A percentile compares a stretch with the other conserved stretches of the same genome.
Conservation (phyloP, 2,329 filamentous ascomycete species). For the Xylaria digitata region DNA sequence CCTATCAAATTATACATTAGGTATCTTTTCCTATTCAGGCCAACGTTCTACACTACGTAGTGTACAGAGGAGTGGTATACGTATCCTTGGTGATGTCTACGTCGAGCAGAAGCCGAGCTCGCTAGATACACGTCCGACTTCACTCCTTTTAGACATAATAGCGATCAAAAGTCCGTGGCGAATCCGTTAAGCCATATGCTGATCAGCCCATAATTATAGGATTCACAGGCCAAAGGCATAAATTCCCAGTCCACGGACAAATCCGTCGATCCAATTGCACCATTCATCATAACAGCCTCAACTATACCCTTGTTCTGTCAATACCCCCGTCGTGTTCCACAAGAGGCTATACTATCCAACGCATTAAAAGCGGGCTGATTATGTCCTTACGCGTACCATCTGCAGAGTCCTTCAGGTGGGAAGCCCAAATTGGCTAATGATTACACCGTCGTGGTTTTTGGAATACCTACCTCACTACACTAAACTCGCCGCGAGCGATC, state of each 20-base stretch:
- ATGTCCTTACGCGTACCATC: constrained; percentile 11
- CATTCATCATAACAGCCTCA: neutral
- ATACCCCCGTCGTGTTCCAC: constrained; percentile 12
- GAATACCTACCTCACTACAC: no score
- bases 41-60: no score
- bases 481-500: constrained; percentile 28
- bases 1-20: no score
- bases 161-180: constrained; percentile 3
- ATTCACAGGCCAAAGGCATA: constrained; percentile 8
- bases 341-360: constrained; percentile 10
- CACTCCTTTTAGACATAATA: constrained; percentile 5
- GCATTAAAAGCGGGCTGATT: constrained; percentile 17
- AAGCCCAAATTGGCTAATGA: no score
- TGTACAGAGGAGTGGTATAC: no score
- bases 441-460: no score
- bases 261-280: constrained; percentile 8
- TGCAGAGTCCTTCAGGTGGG: no score
- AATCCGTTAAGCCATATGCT: constrained; percentile 24
- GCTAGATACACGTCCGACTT: neutral
- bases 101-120: no score
- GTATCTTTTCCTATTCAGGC: no score
- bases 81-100: no score
- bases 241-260: constrained; percentile 4
- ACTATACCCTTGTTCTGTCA: constrained; percentile 14
- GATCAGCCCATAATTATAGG: constrained; percentile 13